phyloP scores from a whole-genome alignment of 108 stramenopile species.

The Skeletonema marinoi region DNA sequence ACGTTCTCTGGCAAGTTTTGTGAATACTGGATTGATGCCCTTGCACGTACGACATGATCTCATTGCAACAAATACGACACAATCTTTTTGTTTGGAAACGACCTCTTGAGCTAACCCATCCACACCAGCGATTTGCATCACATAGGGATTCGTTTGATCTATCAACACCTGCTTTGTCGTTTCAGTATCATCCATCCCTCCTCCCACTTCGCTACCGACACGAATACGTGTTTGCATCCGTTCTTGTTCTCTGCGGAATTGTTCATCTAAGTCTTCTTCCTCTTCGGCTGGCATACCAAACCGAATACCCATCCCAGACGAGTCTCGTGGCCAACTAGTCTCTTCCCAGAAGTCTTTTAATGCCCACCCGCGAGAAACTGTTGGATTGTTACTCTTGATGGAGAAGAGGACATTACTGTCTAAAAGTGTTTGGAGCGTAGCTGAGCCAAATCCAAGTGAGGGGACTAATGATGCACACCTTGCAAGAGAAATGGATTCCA shows the following conservation, averaged over 20 bases:
- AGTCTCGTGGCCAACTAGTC: constrained; percentile 85
- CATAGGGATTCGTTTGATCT: constrained; percentile 61
- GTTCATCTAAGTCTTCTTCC: constrained; percentile 52
- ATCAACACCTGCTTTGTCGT: constrained; percentile 13
- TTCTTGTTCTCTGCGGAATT: constrained; percentile 39
- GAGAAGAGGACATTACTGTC: constrained; percentile 62
- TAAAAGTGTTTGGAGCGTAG: constrained; percentile 64
- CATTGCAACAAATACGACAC: constrained; percentile 79
- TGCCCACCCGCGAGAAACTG: constrained; percentile 64
- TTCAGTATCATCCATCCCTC: constrained; percentile 37
- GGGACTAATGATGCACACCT: constrained; percentile 40
- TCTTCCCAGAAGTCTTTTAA: constrained; percentile 80
- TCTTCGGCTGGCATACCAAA: constrained; percentile 78
- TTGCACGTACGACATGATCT: constrained; percentile 83
- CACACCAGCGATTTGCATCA: constrained; percentile 60
- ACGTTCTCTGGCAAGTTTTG: constrained; percentile 67
- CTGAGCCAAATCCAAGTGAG: constrained; percentile 56
- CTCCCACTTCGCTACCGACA: constrained; percentile 1
- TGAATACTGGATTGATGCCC: constrained; percentile 61
- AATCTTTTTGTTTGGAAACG: constrained; percentile 44
- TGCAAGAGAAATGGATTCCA: constrained; percentile 32
- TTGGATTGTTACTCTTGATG: constrained; percentile 21
- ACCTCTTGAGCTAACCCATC: constrained; percentile 61
- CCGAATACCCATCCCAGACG: constrained; percentile 60
- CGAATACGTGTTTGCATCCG: constrained; percentile 19